Base-by-base conservation (phyloP, 768 basidiomycete species). In the Macrolepiota dolichaula region DNA sequence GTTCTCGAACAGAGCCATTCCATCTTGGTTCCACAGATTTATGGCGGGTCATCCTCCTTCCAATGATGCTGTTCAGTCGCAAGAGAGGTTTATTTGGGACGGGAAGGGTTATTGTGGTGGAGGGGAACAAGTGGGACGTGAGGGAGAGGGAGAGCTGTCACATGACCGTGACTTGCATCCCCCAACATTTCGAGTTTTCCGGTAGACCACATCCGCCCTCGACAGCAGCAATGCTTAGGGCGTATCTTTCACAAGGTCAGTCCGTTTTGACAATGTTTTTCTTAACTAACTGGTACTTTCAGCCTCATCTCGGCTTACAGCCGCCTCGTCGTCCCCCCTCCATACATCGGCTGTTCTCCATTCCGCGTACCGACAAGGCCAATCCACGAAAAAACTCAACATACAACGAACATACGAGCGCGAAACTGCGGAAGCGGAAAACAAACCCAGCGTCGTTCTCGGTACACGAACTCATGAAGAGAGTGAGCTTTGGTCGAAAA, bases 401-500 rank as follows among this genome's bases (percentile, higher is more conserved):
- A 67, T 76, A 70, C 64, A 73, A 59, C 70, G 74, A 62, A 77
- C 80, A 63, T 79, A 80, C 62, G 77, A 76, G 36, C 77, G 79
- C 65, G 77, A 75, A 57, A 67, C 62, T 63, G 71, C 72, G 59
- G 68, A 67, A 52, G 77, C 73, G 22, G 73, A 72, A 44, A 79
- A 70, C 57, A 77, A 74, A 50, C 78, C 89, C 15, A 87, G 91
- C 66, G 85, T 90, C 60, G 81, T 96, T 15, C 83, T 94, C 5
- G 95, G 95, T 12, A 85, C 85, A 15, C 79, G 85, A 44, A 77
- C 83, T 5, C 81, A 82, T 62, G 82, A 90, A 57, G 85, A 88
- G 57, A 63, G 58, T 4, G 68, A 76, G 58, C 85, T 85, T 69
- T 96, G 94, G 92, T 66, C 71, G 42, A 75, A 77, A 25, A 85